Base-by-base conservation (phyloP, 202 grass and related monocot species). In the Cymbopogon flexuosus region DNA sequence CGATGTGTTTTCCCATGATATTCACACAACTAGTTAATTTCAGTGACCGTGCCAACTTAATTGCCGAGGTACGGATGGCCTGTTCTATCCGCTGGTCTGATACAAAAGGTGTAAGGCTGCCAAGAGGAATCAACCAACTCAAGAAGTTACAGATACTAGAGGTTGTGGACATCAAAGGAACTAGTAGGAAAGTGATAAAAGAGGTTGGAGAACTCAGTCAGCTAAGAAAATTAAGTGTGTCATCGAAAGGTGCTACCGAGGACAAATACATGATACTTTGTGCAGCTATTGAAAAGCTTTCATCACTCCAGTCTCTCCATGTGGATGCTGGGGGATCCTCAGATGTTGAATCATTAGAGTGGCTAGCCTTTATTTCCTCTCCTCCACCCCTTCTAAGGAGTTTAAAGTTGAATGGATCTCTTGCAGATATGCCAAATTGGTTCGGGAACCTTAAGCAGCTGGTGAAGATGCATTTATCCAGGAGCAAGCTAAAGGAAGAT, bases 151-250 rank as follows among this genome's bases (percentile, higher is more conserved):
- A 75, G 10, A n/a, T 16, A 31, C 30, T 75, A 22, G 77, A 86
- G 62, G 0, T 7, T 16, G 62, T 86, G 6, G 62, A 81, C 71
- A 86, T 86, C 6, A 68, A 29, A 9, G 12, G 30, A 47, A 69
- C 33, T 39, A n/a, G 62, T 16, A 39, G 1, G 51, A 49, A n/a
- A 62, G 62, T 31, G 43, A 60, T 81, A 19, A 5, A 75, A 21
- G 77, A 86, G 29, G 0, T 86, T 0, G 77, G 62, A 1, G 19
- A 86, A 6, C 77, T 86, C 23, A 58, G 1, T 13, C 70, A 68
- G 49, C 39, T 86, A 27, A 80, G 39, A 45, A 86, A 81, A 34
- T n/a, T 86, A 30, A n/a, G n/a, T 0, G 35, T 85, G n/a, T 1
- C 5, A 15, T 45, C 45, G 23, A 29, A n/a, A 59, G 68, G n/a